These are phyloP conservation scores for Leptographium radiaticola DNA, from an alignment of 2,329 filamentous ascomycete species.

Conservation along the genomic window DNA sequence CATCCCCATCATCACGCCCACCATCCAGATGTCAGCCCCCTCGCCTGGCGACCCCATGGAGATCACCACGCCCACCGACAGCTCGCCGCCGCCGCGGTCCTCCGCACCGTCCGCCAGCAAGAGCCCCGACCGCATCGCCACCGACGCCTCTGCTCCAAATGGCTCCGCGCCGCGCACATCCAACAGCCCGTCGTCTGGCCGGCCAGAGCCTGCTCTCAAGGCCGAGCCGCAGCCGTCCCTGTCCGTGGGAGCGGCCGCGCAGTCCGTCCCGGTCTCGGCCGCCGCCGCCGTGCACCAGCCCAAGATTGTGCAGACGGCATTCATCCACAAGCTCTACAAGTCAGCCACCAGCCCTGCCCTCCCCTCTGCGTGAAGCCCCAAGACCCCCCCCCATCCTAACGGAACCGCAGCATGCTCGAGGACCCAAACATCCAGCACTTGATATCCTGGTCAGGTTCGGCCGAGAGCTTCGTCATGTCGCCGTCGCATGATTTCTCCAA, in stretches of 20 bases:
- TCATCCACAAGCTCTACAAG: slow-evolving; percentile 99
- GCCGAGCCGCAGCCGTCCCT: slow-evolving; percentile 23
- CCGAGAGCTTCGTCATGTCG: slow-evolving; percentile 98
- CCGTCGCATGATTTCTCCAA: slow-evolving; percentile 96
- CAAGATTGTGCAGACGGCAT: slow-evolving; percentile 96
- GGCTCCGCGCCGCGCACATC: slow-evolving; percentile 8
- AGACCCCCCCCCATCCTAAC: background rate
- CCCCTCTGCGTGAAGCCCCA: no score
- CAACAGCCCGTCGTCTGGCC: slow-evolving; percentile 4
- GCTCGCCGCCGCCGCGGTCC: slow-evolving; percentile 25
- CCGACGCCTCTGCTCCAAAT: slow-evolving; percentile 17
- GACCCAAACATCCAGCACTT: slow-evolving; percentile 86
- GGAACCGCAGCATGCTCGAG: slow-evolving; percentile 70
- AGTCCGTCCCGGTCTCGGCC: slow-evolving; percentile 28
- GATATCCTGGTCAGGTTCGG: slow-evolving; percentile 88
- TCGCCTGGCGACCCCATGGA: slow-evolving; percentile 49
- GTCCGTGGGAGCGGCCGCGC: slow-evolving; percentile 25
- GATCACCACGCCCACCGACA: slow-evolving; percentile 39
- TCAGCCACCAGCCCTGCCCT: slow-evolving; percentile 30
- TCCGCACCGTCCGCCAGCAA: slow-evolving; percentile 25
- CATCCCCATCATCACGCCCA: slow-evolving; percentile 43
- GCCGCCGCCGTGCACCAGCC: slow-evolving; percentile 76
- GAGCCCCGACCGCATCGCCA: slow-evolving; percentile 21
- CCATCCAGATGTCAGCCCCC: slow-evolving; percentile 45
- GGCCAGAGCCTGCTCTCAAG: slow-evolving; percentile 8